Conservation (phyloP, 2,329 filamentous ascomycete genomes). For the Triangularia setosa region DNA sequence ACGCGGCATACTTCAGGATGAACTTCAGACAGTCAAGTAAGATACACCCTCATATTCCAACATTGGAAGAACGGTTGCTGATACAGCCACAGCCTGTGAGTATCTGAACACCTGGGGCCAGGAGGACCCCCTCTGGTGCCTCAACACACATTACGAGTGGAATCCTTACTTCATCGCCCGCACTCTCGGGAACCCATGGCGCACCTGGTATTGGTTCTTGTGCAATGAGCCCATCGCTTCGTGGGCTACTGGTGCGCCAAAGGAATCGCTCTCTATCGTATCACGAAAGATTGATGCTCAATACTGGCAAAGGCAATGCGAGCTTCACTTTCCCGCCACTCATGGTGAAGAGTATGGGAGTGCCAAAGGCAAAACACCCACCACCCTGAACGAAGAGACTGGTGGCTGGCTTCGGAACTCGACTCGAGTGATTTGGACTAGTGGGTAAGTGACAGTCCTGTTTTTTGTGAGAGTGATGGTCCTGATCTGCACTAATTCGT, state of each 20-base stretch:
- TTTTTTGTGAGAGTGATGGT: background rate
- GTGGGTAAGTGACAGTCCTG: slow-evolving; percentile 13
- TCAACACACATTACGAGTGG: slow-evolving; percentile 23
- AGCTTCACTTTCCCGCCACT: slow-evolving; percentile 22
- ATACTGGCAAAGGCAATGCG: slow-evolving; percentile 25
- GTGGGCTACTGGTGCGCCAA: slow-evolving; percentile 22
- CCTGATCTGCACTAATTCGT: background rate
- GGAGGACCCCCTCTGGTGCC: slow-evolving; percentile 25
- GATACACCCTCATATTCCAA: background rate
- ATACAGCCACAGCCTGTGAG: slow-evolving; percentile 17
- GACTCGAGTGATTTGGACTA: slow-evolving; percentile 20
- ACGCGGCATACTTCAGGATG: slow-evolving; percentile 21
- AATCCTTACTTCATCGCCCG: slow-evolving; percentile 23
- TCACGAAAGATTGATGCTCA: slow-evolving; percentile 20
- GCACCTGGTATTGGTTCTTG: slow-evolving; percentile 24
- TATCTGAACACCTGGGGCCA: slow-evolving; percentile 25
- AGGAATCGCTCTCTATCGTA: slow-evolving; percentile 16
- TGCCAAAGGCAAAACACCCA: slow-evolving; percentile 17
- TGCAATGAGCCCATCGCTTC: slow-evolving; percentile 25
- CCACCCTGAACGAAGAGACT: slow-evolving; percentile 18
- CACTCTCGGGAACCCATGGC: slow-evolving; percentile 25
- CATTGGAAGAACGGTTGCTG: background rate
- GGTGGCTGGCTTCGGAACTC: slow-evolving; percentile 20
- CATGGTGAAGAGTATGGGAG: slow-evolving; percentile 21
- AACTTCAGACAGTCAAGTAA: slow-evolving; percentile 22